A percentile compares a stretch with the other conserved stretches of the same genome.
These are phyloP conservation scores for Keithomyces neogunnii DNA, from an alignment of 2,329 filamentous ascomycete genomes.

Conservation along the genomic window DNA sequence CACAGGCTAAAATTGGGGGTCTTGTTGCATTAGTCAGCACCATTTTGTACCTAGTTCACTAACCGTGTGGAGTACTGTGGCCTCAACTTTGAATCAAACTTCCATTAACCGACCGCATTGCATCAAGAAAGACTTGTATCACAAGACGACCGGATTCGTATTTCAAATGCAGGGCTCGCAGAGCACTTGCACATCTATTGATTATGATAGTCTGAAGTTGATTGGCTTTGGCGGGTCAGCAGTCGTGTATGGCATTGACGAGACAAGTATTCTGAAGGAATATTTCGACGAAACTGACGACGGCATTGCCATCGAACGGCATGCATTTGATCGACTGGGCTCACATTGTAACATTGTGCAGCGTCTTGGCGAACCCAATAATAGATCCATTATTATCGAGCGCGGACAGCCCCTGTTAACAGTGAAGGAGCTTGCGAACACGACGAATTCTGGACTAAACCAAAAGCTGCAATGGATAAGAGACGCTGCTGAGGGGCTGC, in stretches of 20 bases:
- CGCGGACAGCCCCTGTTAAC: slow-evolving; percentile 3
- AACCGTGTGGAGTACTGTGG: too few species aligned
- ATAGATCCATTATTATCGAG: slow-evolving; percentile 5
- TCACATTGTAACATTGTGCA: slow-evolving; percentile 4
- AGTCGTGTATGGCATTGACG: slow-evolving; percentile 6
- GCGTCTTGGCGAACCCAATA: slow-evolving; percentile 1
- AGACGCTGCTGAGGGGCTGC: slow-evolving; percentile 2
- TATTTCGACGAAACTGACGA: slow-evolving; percentile 6
- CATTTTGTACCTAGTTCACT: background rate
- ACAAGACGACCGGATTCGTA: background rate
- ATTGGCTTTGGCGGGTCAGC: slow-evolving; percentile 5
- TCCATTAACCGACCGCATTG: too few species aligned
- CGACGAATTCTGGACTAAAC: background rate
- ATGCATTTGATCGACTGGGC: slow-evolving; percentile 5
- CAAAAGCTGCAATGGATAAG: slow-evolving; percentile 5
- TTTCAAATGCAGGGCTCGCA: background rate
- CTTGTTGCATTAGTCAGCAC: background rate
- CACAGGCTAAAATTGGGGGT: background rate
- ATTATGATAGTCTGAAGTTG: background rate
- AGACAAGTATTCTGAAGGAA: slow-evolving; percentile 5
- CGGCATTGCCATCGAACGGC: slow-evolving; percentile 2
- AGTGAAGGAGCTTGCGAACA: background rate
- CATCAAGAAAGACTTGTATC: too few species aligned
- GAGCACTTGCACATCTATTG: background rate
- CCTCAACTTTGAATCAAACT: too few species aligned